A percentile compares a stretch with the other conserved stretches of the same genome.
Conservation (phyloP, 2,329 filamentous ascomycete genomes). For the Fusarium sp. region DNA sequence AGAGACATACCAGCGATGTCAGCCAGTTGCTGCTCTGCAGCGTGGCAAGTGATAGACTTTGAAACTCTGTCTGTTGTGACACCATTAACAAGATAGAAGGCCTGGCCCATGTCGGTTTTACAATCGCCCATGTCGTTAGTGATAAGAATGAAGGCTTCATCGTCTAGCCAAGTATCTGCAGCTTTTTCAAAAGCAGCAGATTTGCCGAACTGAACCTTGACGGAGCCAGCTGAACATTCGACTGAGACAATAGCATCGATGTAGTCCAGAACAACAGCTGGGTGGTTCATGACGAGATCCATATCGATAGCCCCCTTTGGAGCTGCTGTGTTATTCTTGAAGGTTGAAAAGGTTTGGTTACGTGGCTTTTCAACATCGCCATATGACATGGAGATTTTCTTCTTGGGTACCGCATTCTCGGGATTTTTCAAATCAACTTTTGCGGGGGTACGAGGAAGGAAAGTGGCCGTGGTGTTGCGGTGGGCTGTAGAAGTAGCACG, state of each 20-base stretch:
- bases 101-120: constrained; percentile 8
- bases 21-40: constrained; percentile 1
- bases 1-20: constrained; percentile 10
- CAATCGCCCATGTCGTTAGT: constrained; percentile 19
- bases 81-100: constrained; percentile 14
- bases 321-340: neutral
- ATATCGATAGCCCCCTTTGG: constrained; percentile 9
- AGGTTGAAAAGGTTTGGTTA: constrained; percentile 5
- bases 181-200: constrained; percentile 7
- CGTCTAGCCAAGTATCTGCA: neutral
- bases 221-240: neutral
- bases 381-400: constrained; percentile 20
- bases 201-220: constrained; percentile 15
- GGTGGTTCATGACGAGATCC: constrained; percentile 24
- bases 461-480: constrained; percentile 18
- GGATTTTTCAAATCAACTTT: constrained; percentile 10
- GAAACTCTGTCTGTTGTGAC: neutral
- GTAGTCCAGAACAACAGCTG: constrained; percentile 19
- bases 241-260: constrained; percentile 15
- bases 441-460: constrained; percentile 10
- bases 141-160: constrained; percentile 8
- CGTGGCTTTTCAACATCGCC: constrained; percentile 7
- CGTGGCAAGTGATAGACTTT: constrained; percentile 14
- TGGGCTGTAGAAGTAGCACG: neutral
- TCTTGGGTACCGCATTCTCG: constrained; percentile 18